A percentile compares a stretch with the other conserved stretches of the same genome.
phyloP scores from a whole-genome alignment of 2,329 filamentous ascomycete species.

The Ilyonectria mors-panacis region DNA sequence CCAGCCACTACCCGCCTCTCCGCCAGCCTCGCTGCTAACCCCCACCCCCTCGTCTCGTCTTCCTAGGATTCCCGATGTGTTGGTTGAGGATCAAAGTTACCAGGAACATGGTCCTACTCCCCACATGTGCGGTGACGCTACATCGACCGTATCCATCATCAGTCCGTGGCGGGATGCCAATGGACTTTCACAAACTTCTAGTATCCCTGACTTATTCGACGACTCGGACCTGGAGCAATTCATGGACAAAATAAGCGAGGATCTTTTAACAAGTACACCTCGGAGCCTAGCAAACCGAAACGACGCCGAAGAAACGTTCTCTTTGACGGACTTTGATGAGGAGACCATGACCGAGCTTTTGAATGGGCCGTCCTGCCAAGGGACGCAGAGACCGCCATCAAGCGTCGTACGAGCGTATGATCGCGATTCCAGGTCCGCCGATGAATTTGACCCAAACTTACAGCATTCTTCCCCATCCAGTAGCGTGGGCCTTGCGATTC shows the following conservation, averaged over 20 bases:
- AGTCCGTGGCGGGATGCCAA: constrained; percentile 18
- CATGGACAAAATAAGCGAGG: constrained; percentile 16
- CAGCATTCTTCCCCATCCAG: constrained; percentile 52
- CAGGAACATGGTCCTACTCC: neutral
- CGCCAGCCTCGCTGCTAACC: neutral
- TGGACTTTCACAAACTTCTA: constrained; percentile 13
- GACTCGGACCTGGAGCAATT: constrained; percentile 38
- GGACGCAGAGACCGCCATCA: constrained; percentile 43
- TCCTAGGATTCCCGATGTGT: neutral
- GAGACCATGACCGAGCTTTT: constrained; percentile 36
- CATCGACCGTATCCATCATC: constrained; percentile 11
- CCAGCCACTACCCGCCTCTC: neutral
- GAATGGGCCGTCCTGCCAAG: constrained; percentile 19
- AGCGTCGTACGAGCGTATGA: constrained; percentile 54
- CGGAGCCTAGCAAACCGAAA: neutral
- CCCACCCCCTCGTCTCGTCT: constrained; percentile 4
- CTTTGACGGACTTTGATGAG: constrained; percentile 33
- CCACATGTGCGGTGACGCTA: neutral
- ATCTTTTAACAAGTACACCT: neutral
- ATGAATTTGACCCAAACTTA: constrained; percentile 55
- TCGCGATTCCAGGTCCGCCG: constrained; percentile 51
- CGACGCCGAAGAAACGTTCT: constrained; percentile 13
- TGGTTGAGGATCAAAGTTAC: neutral
- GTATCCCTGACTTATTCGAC: constrained; percentile 32
- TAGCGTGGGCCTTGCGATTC: constrained; percentile 6